Evolutionary conservation across 2,329 filamentous ascomycete genomes (phyloP), one percentile per base, ranked within the genome.

Genomic region (Pochonia chlamydosporia): DNA sequence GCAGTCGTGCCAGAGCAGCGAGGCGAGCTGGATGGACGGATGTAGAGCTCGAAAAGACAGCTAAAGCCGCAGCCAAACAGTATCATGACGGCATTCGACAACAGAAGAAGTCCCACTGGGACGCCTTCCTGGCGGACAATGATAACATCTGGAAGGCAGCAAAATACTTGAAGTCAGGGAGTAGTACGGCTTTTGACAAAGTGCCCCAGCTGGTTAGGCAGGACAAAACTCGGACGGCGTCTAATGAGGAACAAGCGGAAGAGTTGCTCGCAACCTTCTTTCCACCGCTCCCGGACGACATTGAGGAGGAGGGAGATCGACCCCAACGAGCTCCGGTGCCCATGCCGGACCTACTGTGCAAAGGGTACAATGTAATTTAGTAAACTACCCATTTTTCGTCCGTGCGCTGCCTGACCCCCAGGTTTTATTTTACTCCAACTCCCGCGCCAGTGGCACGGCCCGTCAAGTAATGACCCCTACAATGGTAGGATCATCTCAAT

Each of bases 21-120:
- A 55, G 44, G 46, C 50, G 51, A 40, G 49, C 36, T 33, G 51
- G 54, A 23, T 42, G 30, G 28, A 44, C 9, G 14, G 23, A 43
- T n/a, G 14, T 21, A 14, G 49, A 49, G 24, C 51, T 59, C 10
- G 55, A 60, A 36, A n/a, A 55, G 14, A 50, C 20, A 28, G 59
- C 54, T 21, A 57, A 51, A 33, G 49, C 33, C 14, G 55, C 53
- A 21, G 47, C 45, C 14, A 59, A 56, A 37, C 49, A 59, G 20
- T 62, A 60, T 43, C 52, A 62, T 36, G 43, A 59, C 18, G 50
- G 51, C 5, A 60, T 61, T 20, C 50, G 54, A 43, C 28, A 57
- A 33, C 47, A 54, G 40, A 54, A 52, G 40, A 50, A 50, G 41
- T 21, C 43, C 24, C 45, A 43, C 23, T 47, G 40, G 45, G 25